Evolutionary conservation across 495 filamentous ascomycete genomes (phyloP).

Genomic region (Wilcoxina mikolae): DNA sequence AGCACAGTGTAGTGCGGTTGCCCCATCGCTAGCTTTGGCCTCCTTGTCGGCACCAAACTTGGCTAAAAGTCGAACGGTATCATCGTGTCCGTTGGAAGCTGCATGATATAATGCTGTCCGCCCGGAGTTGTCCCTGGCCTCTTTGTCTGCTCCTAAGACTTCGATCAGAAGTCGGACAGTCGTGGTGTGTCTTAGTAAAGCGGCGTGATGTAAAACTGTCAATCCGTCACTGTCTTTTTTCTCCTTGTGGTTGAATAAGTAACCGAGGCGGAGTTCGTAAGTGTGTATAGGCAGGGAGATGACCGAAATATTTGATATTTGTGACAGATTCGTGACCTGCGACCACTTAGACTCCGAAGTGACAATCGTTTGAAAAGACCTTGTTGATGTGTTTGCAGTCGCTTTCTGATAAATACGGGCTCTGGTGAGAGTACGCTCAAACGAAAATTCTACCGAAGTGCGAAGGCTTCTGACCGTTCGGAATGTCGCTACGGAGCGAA

Average conservation of each 20-base stretch:
- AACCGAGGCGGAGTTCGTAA: not conserved
- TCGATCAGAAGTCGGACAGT: no score
- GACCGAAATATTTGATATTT: not conserved
- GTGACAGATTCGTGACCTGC: not conserved
- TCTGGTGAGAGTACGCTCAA: not conserved
- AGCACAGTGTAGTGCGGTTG: no score
- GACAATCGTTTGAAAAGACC: not conserved
- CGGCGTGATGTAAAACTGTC: not conserved
- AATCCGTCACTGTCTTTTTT: not conserved
- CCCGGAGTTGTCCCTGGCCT: no score
- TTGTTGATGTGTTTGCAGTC: not conserved
- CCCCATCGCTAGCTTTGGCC: no score
- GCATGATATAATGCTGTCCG: no score
- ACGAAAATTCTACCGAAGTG: not conserved
- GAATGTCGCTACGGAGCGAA: not conserved
- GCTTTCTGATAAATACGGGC: not conserved
- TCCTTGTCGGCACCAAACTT: no score
- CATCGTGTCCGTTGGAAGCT: no score
- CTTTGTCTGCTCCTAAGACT: no score
- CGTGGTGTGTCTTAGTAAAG: no score
- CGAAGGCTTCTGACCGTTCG: not conserved
- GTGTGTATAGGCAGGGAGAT: not conserved
- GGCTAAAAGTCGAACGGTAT: no score
- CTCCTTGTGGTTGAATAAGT: not conserved
- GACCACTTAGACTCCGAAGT: not conserved